A percentile compares a stretch with the other conserved stretches of the same genome.
phyloP scores from a whole-genome alignment of 1,284 basidiomycete genomes.

The Fomitiporia mediterranea region DNA sequence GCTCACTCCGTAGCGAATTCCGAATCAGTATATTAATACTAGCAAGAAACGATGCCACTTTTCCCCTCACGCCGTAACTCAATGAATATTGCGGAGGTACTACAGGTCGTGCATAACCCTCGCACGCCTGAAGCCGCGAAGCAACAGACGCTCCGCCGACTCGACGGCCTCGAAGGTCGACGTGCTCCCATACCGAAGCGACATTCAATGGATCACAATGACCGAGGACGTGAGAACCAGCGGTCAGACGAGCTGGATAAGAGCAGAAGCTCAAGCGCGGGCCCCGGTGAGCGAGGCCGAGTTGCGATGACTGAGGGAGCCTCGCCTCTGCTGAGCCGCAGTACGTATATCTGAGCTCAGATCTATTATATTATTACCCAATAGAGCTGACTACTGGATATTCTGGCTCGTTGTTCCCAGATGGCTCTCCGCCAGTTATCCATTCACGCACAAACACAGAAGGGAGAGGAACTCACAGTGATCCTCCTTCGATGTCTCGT shows the following conservation, averaged over 20 bases:
- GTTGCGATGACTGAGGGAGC: not conserved
- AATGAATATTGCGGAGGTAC: conserved; percentile 12
- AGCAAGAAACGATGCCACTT: not conserved
- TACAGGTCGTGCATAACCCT: conserved; percentile 11
- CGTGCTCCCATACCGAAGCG: not conserved
- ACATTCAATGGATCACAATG: not conserved
- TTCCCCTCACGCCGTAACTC: not conserved
- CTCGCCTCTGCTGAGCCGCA: not conserved
- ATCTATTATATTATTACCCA: no score
- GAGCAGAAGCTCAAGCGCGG: not conserved
- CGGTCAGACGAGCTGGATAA: not conserved
- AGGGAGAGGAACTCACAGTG: not conserved
- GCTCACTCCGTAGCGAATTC: no score
- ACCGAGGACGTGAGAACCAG: not conserved
- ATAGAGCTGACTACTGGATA: no score
- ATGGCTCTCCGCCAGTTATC: no score
- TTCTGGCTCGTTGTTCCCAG: no score
- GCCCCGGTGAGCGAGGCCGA: not conserved
- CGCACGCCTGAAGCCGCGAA: conserved; percentile 8
- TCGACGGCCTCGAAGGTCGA: conserved; percentile 17
- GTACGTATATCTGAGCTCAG: not conserved
- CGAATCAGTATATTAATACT: no score
- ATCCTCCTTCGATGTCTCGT: not conserved
- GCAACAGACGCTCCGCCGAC: conserved; percentile 10
- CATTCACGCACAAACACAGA: not conserved